Conservation (phyloP, 2,329 filamentous ascomycete genomes). For the Aspergillus texensis region DNA sequence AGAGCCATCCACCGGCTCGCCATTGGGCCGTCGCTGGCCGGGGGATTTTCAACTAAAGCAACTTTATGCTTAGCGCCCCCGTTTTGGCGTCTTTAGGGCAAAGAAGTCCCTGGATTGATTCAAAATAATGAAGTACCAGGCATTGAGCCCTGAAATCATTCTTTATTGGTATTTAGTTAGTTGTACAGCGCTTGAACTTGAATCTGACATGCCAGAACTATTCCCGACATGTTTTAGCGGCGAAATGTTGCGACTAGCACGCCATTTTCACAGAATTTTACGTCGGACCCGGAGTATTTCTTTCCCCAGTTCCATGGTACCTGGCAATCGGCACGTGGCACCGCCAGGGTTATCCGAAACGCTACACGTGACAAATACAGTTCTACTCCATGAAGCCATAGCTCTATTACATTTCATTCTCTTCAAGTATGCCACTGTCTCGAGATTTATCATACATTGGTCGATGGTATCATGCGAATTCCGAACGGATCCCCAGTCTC, state of each 20-base stretch:
- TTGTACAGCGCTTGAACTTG: no score
- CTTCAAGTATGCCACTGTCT: not conserved
- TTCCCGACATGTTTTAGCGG: not conserved
- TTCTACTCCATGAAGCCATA: not conserved
- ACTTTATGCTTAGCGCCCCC: conserved; percentile 3
- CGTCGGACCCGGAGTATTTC: not conserved
- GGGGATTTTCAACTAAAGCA: conserved; percentile 7
- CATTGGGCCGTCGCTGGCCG: not conserved
- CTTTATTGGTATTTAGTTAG: not conserved
- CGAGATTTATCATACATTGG: conserved; percentile 13
- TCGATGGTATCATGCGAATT: conserved; percentile 30
- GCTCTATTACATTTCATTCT: not conserved
- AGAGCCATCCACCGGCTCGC: not conserved
- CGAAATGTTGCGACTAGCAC: not conserved
- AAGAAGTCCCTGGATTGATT: not conserved
- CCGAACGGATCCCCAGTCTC: conserved; percentile 10
- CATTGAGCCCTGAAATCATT: not conserved
- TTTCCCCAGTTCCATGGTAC: not conserved
- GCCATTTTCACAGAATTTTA: conserved; percentile 1
- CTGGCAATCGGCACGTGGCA: not conserved
- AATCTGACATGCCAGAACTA: not conserved
- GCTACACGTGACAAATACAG: no score
- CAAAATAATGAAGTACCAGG: no score
- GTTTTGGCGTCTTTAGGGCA: not conserved
- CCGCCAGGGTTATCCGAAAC: not conserved